Base-by-base conservation (phyloP, 78 protist species). In the Dictyostelium citrinum region DNA sequence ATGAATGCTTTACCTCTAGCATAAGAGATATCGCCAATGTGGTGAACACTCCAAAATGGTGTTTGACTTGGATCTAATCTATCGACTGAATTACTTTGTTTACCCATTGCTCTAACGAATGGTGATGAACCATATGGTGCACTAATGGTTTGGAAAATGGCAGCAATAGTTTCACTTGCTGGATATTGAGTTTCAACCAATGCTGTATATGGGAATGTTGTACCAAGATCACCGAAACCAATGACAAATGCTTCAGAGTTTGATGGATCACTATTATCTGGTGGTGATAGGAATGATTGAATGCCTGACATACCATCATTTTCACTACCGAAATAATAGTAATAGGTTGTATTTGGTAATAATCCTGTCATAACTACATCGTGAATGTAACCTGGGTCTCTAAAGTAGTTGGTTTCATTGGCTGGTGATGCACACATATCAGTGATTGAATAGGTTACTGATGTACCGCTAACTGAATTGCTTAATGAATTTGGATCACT, bases 21-120 rank as follows among this genome's bases (percentile, higher is more conserved):
- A 81, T 95, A 95, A 2, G 97, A 82, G 12, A 95, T 85, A 55
- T 95, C 97, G 41, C 97, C 97, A 80, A 88, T 80, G 29, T 95
- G 97, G 2, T 82, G 85, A 29, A 90, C 33, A 46, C 20, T 68
- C 93, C 93, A 88, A 20, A 39, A 46, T 76, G 93, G 93, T 67
- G 84, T 81, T 11, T 43, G 43, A 16, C 5, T 27, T 83, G 77
- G 77, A 33, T 78, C 85, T 27, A 22, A 41, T 9, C 60, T 29
- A 11, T 33, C 61, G 14, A 7, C 14, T 11, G 80, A 10, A 10
- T 9, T 22, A 11, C 33, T 10, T 27, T n/a, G 35, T 2, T 22
- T 29, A 10, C 95, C 95, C 46, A 83, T 12, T 14, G 39, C 70
- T 55, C 55, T 76, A 14, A 60, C 67, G 5, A 82, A 70, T 37